A percentile compares a stretch with the other conserved stretches of the same genome.
Evolutionary conservation across 306 rosid species (phyloP).

Genomic region (Cucurbita argyrosperma): DNA sequence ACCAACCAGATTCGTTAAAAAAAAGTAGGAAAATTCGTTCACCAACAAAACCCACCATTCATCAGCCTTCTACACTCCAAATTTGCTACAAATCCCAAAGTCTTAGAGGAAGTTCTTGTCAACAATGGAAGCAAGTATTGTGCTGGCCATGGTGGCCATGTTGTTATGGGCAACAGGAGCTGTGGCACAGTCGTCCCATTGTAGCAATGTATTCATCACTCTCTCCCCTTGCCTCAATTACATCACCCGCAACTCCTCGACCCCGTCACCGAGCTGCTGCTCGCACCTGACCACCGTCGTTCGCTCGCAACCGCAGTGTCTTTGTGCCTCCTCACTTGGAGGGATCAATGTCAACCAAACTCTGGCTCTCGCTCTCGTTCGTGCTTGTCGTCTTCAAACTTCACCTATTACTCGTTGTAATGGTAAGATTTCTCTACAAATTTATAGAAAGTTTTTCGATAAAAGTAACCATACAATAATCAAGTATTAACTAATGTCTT

Average conservation of each 20-base stretch:
- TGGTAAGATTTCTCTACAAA: too few relatives aligned
- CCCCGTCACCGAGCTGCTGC: slow-evolving; percentile 66
- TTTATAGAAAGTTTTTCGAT: too few relatives aligned
- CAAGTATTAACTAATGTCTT: too few relatives aligned
- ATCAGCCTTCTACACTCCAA: slow-evolving; percentile 21
- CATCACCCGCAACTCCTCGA: slow-evolving; percentile 47
- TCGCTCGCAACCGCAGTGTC: slow-evolving; percentile 44
- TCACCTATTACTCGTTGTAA: slow-evolving; percentile 20
- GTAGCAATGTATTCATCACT: slow-evolving; percentile 36
- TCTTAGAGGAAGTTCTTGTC: too few relatives aligned
- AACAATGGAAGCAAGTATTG: slow-evolving; percentile 18
- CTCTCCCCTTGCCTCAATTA: slow-evolving; percentile 63
- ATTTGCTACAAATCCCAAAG: slow-evolving; percentile 7
- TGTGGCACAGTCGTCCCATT: slow-evolving; percentile 34
- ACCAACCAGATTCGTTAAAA: neutral
- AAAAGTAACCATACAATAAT: too few relatives aligned
- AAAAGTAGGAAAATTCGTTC: slow-evolving; percentile 31
- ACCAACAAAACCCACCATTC: slow-evolving; percentile 24
- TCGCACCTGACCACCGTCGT: slow-evolving; percentile 41
- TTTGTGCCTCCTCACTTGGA: slow-evolving; percentile 43
- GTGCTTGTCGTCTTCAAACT: slow-evolving; percentile 56
- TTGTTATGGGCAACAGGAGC: slow-evolving; percentile 26
- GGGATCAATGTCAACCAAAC: slow-evolving; percentile 47
- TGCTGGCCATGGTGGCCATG: slow-evolving; percentile 17
- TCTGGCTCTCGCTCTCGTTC: slow-evolving; percentile 54